Evolutionary conservation across 768 basidiomycete species (phyloP).

Genomic region (Calocera viscosa): DNA sequence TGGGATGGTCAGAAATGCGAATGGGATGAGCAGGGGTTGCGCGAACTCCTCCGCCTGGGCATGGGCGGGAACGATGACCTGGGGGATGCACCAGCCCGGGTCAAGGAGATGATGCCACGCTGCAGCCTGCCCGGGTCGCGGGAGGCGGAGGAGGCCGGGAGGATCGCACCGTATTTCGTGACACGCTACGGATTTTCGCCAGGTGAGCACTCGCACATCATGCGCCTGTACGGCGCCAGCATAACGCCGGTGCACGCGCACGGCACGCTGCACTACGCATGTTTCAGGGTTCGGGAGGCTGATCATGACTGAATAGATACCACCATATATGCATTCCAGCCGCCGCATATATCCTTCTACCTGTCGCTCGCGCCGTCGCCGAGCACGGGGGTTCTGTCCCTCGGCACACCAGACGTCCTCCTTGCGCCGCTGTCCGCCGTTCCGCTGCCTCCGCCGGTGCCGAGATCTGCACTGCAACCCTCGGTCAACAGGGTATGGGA

Average conservation of each 20-base stretch:
- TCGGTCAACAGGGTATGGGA: constrained; percentile 1
- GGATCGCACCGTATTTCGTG: constrained; percentile 61
- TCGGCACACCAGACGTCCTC: constrained; percentile 70
- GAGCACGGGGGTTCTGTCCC: constrained; percentile 62
- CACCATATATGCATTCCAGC: constrained; percentile 5
- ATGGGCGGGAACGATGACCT: constrained; percentile 6
- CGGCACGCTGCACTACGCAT: not conserved
- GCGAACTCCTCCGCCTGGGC: constrained; percentile 39
- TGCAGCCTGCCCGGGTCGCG: constrained; percentile 33
- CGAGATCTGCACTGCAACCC: not conserved
- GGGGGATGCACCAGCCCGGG: not conserved
- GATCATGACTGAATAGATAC: not conserved
- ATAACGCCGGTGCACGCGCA: not conserved
- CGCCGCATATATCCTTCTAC: constrained; percentile 50
- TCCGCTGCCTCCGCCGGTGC: not conserved
- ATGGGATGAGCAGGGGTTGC: constrained; percentile 61
- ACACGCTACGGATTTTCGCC: constrained; percentile 73
- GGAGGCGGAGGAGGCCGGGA: constrained; percentile 60
- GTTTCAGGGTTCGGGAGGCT: constrained; percentile 7
- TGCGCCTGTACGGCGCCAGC: not conserved
- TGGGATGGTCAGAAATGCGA: constrained; percentile 52
- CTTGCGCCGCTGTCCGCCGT: constrained; percentile 37
- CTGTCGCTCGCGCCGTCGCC: constrained; percentile 61
- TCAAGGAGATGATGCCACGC: constrained; percentile 1
- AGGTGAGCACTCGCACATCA: constrained; percentile 31